These are phyloP conservation scores for Ganoderma lucidum DNA, from an alignment of 1,284 basidiomycete genomes.

Conservation along the genomic window DNA sequence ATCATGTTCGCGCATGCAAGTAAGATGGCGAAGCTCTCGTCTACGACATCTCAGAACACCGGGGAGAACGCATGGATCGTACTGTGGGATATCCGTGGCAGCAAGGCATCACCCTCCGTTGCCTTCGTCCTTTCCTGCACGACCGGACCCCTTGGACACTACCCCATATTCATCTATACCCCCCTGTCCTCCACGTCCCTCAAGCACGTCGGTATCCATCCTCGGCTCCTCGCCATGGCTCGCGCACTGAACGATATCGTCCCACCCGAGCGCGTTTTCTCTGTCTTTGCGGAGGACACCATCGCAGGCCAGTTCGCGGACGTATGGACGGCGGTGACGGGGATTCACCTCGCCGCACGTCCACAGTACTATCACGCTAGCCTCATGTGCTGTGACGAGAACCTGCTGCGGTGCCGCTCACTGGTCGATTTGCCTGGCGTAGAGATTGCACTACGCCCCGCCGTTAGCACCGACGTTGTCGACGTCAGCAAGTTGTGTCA, in stretches of 20 bases:
- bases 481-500: constrained; percentile 57
- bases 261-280: constrained; percentile 56
- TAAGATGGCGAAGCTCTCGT: constrained; percentile 38
- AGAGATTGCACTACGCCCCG: constrained; percentile 52
- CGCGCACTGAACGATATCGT: constrained; percentile 33
- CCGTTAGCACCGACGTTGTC: constrained; percentile 49
- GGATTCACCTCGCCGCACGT: constrained; percentile 45
- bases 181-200: constrained; percentile 35
- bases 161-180: constrained; percentile 53
- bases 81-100: constrained; percentile 39
- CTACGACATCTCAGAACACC: constrained; percentile 12
- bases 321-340: constrained; percentile 55
- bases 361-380: constrained; percentile 69
- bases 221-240: constrained; percentile 39
- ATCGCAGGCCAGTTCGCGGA: constrained; percentile 57
- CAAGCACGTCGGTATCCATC: constrained; percentile 38
- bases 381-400: constrained; percentile 60
- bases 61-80: constrained; percentile 59
- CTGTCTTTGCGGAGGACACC: constrained; percentile 64
- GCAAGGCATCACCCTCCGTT: constrained; percentile 37
- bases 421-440: constrained; percentile 39
- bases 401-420: constrained; percentile 47
- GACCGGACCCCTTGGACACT: constrained; percentile 57
- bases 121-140: constrained; percentile 69
- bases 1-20: constrained; percentile 60